Evolutionary conservation across 345 rosid species (phyloP).

Genomic region (Hypericum androsaemum): DNA sequence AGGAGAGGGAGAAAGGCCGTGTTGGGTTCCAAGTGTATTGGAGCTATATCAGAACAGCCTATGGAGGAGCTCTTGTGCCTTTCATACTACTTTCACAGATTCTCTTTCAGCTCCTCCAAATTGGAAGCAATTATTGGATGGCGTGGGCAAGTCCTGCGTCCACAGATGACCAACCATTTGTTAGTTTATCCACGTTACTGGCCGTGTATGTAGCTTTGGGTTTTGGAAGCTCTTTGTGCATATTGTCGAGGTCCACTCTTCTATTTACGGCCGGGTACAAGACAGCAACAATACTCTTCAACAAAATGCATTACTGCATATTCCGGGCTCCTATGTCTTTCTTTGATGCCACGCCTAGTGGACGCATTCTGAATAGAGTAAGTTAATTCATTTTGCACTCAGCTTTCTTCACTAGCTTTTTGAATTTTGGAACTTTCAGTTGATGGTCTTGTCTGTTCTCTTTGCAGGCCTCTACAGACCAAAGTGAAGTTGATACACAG

Average conservation of each 20-base stretch:
- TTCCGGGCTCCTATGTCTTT: slow-evolving; percentile 76
- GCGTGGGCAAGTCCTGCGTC: slow-evolving; percentile 76
- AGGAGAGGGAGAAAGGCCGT: slow-evolving; percentile 75
- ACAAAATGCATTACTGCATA: slow-evolving; percentile 53
- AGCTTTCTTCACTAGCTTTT: not conserved
- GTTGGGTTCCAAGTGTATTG: slow-evolving; percentile 57
- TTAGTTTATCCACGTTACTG: slow-evolving; percentile 34
- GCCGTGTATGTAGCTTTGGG: slow-evolving; percentile 48
- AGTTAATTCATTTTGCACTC: slow-evolving; percentile 1
- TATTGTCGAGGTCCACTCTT: slow-evolving; percentile 41
- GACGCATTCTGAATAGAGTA: slow-evolving; percentile 61
- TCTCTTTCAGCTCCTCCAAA: slow-evolving; percentile 58
- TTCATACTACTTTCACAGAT: slow-evolving; percentile 49
- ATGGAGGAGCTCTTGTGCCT: slow-evolving; percentile 69
- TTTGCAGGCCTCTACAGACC: slow-evolving; percentile 74
- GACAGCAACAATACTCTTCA: slow-evolving; percentile 60
- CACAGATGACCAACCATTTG: slow-evolving; percentile 38
- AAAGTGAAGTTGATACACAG: slow-evolving; percentile 45
- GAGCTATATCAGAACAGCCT: slow-evolving; percentile 55
- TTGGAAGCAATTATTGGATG: slow-evolving; percentile 87
- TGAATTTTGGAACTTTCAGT: not conserved
- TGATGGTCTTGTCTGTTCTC: too few species aligned
- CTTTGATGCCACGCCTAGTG: slow-evolving; percentile 82
- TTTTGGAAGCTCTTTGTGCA: slow-evolving; percentile 48
- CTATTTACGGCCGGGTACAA: slow-evolving; percentile 50